Evolutionary conservation across 169 alveolate species (phyloP).

Genomic region (Babesia bovis): DNA sequence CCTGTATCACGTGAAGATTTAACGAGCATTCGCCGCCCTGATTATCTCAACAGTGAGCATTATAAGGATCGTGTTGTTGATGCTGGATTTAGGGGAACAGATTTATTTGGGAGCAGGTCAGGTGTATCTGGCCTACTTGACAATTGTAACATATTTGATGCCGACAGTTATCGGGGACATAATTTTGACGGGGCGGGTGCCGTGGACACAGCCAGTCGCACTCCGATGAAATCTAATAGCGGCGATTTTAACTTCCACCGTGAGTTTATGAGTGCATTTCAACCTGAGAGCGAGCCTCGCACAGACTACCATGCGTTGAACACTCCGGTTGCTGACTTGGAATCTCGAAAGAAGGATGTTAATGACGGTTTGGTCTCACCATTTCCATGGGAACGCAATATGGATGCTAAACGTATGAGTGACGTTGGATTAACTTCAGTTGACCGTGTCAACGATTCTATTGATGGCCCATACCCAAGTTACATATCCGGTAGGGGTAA

Average conservation of each 20-base stretch:
- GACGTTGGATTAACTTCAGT: constrained; percentile 2
- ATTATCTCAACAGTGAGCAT: constrained; percentile 9
- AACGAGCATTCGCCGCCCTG: neutral
- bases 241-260: constrained; percentile 18
- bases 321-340: constrained; percentile 46
- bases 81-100: neutral
- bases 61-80: neutral
- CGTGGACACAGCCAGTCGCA: neutral
- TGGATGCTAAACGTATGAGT: neutral
- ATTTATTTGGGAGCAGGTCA: no score
- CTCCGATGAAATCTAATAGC: neutral
- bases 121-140: neutral
- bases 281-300: constrained; percentile 49
- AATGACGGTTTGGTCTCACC: constrained; percentile 46
- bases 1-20: neutral
- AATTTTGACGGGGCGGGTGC: neutral
- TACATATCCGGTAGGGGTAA: constrained; percentile 8
- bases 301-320: constrained; percentile 57
- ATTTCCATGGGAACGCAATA: constrained; percentile 55
- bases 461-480: constrained; percentile 22
- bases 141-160: no score
- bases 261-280: constrained; percentile 58
- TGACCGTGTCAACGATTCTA: neutral
- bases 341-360: neutral
- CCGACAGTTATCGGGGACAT: neutral